Base-by-base conservation (phyloP, 371 early-diverging fungal genomes). In the Mortierella sp. region DNA sequence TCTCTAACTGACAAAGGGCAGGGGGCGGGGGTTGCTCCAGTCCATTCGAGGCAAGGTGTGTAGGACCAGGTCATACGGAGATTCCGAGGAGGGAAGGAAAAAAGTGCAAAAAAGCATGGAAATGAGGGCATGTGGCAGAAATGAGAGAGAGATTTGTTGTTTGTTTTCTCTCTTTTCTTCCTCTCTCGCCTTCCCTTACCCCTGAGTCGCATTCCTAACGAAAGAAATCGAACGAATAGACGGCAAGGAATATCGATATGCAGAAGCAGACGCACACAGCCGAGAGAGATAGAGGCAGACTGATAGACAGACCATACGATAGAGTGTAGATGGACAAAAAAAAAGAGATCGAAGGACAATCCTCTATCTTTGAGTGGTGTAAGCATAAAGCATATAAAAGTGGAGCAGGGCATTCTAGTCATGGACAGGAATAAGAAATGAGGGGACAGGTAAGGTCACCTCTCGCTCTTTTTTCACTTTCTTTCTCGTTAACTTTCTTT, bases 321-420 rank as follows among this genome's bases (percentile, higher is more conserved):
- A n/a, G n/a, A n/a, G n/a, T n/a, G n/a, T n/a, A 31, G 31, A 63
- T 16, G 63, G 63, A 63, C 31, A 3, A 50, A 50, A 50, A 50
- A 14, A 50, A 13, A 13, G 31, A 63, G 19, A 63, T 63, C 31
- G 31, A 63, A 19, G 19, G 63, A 10, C 68, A 24, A 34, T 9
- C 24, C 42, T 65, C 24, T 24, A 19, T 65, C 21, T 21, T 5
- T 21, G 68, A 65, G 38, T 42, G 42, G 42, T 42, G 68, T 4
- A 24, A 63, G 16, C 19, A 28, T 26, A 28, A 9, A 34, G 14
- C 19, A 34, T 19, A 19, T 19, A 34, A 24, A 65, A 21, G 68
- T 65, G 68, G 68, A 19, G 68, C 34, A 6, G 34, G 42, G 34
- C 38, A 65, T 65, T 65, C 68, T 65, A 65, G 68, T 42, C 42